Conservation (phyloP, 176 grass and related monocot genomes). For the Alloteropsis semialata region DNA sequence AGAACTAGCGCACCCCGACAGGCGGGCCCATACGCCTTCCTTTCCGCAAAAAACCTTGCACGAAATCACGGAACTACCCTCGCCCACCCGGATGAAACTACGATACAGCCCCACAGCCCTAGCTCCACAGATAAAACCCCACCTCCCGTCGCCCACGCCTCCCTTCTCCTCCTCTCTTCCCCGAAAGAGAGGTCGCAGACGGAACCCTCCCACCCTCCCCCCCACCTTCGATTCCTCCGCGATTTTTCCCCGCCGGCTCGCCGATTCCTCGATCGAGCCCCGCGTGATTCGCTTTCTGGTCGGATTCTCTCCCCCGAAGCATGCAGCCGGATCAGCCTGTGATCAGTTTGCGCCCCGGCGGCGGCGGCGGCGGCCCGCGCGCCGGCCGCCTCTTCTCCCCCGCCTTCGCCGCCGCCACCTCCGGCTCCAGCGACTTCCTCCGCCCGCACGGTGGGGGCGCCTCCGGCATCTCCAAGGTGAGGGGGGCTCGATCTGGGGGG, state of each 20-base stretch:
- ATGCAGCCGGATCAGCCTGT: conserved; percentile 93
- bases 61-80: conserved; percentile 20
- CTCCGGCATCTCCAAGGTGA: conserved; percentile 62
- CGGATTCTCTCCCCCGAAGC: conserved; percentile 21
- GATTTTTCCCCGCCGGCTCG: not conserved
- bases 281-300: not conserved
- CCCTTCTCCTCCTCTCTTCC: not conserved
- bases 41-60: not conserved
- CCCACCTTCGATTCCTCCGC: conserved; percentile 19
- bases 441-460: conserved; percentile 33
- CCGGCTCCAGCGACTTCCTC: conserved; percentile 43
- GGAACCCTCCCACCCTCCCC: conserved; percentile 6
- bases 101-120: conserved; percentile 37
- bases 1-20: not conserved
- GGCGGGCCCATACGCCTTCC: not conserved
- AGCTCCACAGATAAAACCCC: conserved; percentile 51
- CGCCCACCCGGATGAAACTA: not conserved
- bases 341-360: conserved; percentile 96
- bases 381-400: conserved; percentile 49
- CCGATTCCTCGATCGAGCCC: conserved; percentile 36
- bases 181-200: conserved; percentile 31
- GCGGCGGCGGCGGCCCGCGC: conserved; percentile 67
- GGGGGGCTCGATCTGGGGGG: conserved; percentile 40
- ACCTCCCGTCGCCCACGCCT: conserved; percentile 22
- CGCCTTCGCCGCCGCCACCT: conserved; percentile 46